Percentiles rank a stretch among this genome's conserved stretches.
Evolutionary conservation across 2,329 filamentous ascomycete genomes (phyloP).

Genomic region (Fusarium musae): DNA sequence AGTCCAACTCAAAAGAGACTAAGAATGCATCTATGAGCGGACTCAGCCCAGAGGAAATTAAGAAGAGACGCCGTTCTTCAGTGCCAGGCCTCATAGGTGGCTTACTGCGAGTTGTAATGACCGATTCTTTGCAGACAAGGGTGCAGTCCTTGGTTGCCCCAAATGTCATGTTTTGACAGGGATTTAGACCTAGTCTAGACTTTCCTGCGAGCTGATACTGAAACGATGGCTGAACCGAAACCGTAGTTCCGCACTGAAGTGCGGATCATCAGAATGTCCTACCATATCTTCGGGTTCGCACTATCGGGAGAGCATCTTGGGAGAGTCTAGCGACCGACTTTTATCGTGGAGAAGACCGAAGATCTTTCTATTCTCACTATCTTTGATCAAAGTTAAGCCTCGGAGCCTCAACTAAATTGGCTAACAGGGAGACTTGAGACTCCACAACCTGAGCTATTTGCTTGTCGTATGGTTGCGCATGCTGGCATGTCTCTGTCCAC

Average conservation of each 20-base stretch:
- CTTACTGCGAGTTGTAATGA: conserved; percentile 4
- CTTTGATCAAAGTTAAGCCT: not conserved
- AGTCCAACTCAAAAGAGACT: not conserved
- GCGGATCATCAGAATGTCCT: conserved; percentile 19
- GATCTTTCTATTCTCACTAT: conserved; percentile 11
- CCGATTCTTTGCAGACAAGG: conserved; percentile 15
- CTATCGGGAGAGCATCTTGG: conserved; percentile 16
- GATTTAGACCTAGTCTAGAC: conserved; percentile 16
- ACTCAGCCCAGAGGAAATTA: conserved; percentile 22
- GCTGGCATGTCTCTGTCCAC: not conserved
- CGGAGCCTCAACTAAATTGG: conserved; percentile 1
- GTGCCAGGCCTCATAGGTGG: not conserved
- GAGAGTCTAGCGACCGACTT: conserved; percentile 16
- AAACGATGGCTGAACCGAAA: conserved; percentile 38
- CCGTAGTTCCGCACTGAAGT: conserved; percentile 3
- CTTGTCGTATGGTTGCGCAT: conserved; percentile 20
- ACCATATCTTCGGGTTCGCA: conserved; percentile 37
- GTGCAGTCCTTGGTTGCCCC: conserved; percentile 6
- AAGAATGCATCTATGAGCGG: conserved; percentile 11
- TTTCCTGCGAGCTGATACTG: conserved; percentile 39
- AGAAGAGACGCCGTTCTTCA: not conserved
- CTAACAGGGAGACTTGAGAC: not conserved
- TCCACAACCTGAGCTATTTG: conserved; percentile 11
- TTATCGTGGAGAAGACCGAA: conserved; percentile 7
- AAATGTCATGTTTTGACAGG: conserved; percentile 14